These are phyloP conservation scores for Cryptococcus sp. DNA, from an alignment of 1,284 basidiomycete genomes.

Conservation along the genomic window DNA sequence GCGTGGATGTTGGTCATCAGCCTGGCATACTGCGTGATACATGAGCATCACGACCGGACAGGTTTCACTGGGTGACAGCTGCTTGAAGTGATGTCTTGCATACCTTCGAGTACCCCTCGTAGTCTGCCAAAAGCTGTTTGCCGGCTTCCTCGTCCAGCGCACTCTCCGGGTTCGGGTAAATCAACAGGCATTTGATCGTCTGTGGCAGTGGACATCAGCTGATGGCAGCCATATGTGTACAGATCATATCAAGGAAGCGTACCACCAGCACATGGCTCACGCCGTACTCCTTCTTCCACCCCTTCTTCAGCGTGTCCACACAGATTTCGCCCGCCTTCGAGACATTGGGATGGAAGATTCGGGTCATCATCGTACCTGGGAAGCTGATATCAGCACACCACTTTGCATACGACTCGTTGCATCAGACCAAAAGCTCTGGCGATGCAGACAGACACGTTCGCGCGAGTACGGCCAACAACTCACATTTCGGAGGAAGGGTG, in stretches of 20 bases:
- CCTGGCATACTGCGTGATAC: constrained; percentile 26
- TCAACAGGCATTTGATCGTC: constrained; percentile 89
- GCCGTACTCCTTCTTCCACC: constrained; percentile 89
- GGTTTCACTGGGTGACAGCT: no score
- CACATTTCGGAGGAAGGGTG: constrained; percentile 85
- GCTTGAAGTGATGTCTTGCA: constrained; percentile 3
- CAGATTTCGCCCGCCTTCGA: constrained; percentile 88
- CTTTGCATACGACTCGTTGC: neutral
- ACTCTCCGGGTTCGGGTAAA: constrained; percentile 93
- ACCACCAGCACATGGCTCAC: constrained; percentile 80
- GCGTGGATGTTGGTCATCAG: constrained; percentile 45
- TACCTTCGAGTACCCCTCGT: constrained; percentile 71
- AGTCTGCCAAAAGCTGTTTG: constrained; percentile 82
- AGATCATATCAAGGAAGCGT: constrained; percentile 11
- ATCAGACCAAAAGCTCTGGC: neutral
- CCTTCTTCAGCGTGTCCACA: constrained; percentile 95
- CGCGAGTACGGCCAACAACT: constrained; percentile 42
- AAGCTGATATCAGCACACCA: neutral
- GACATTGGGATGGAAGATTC: constrained; percentile 96
- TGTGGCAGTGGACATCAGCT: constrained; percentile 11
- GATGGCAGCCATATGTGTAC: neutral
- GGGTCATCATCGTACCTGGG: constrained; percentile 79
- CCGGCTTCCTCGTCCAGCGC: constrained; percentile 93
- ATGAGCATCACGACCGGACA: neutral
- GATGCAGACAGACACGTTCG: neutral